phyloP scores from a whole-genome alignment of 2,329 filamentous ascomycete species.

The Colletotrichum graminicola region DNA sequence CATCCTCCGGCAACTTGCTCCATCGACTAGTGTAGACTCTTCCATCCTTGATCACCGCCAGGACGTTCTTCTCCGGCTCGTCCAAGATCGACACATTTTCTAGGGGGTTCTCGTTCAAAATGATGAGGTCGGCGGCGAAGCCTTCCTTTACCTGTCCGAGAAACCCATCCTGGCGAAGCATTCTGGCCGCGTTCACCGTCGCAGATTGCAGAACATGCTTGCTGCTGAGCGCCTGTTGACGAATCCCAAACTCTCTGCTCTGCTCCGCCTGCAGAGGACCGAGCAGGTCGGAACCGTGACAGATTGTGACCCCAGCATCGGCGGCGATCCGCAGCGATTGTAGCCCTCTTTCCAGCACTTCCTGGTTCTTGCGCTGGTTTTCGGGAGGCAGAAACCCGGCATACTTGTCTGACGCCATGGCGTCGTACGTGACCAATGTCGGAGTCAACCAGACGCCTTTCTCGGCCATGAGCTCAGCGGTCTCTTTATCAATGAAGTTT shows the following conservation, averaged over 20 bases:
- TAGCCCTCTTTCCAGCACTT: conserved; percentile 62
- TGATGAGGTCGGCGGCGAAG: conserved; percentile 65
- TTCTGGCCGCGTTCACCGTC: conserved; percentile 62
- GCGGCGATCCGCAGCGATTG: conserved; percentile 60
- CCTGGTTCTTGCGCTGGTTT: conserved; percentile 62
- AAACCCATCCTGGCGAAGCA: conserved; percentile 59
- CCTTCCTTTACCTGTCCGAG: conserved; percentile 65
- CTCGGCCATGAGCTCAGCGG: conserved; percentile 63
- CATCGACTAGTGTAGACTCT: conserved; percentile 52
- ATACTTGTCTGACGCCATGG: conserved; percentile 60
- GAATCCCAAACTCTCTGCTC: conserved; percentile 50
- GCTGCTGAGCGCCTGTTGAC: conserved; percentile 45
- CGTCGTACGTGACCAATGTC: conserved; percentile 65
- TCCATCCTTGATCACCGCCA: conserved; percentile 68
- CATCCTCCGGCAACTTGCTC: conserved; percentile 43
- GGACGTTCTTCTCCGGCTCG: conserved; percentile 58
- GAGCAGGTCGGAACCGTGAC: conserved; percentile 61
- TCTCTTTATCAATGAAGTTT: conserved; percentile 57
- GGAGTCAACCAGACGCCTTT: conserved; percentile 64
- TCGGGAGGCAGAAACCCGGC: conserved; percentile 58
- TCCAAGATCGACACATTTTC: conserved; percentile 67
- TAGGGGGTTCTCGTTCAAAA: conserved; percentile 65
- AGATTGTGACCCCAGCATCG: conserved; percentile 66
- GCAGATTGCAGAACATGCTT: conserved; percentile 48
- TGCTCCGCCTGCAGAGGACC: conserved; percentile 50